A percentile compares a stretch with the other conserved stretches of the same genome.
These are phyloP conservation scores for Pyrenochaeta sp. DNA, from an alignment of 2,329 filamentous ascomycete genomes.

Conservation along the genomic window DNA sequence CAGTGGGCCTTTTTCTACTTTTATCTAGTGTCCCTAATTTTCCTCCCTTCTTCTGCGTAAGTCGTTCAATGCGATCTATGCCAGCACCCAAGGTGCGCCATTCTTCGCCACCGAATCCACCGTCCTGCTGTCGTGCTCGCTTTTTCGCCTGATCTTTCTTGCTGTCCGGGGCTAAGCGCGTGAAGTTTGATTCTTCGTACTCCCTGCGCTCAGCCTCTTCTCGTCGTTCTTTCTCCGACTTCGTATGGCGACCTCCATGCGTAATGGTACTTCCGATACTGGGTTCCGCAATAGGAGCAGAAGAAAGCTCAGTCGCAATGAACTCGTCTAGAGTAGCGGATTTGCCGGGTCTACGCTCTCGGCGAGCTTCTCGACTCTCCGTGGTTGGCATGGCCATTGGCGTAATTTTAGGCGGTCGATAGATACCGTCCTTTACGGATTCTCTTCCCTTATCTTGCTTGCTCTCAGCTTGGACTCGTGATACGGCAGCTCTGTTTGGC, in stretches of 20 bases:
- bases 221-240: slow-evolving; percentile 77
- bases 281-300: slow-evolving; percentile 81
- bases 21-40: slow-evolving; percentile 70
- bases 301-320: slow-evolving; percentile 81
- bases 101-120: slow-evolving; percentile 88
- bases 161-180: slow-evolving; percentile 81
- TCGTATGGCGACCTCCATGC: slow-evolving; percentile 77
- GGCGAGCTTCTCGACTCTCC: slow-evolving; percentile 66
- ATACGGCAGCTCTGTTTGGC: slow-evolving; percentile 63
- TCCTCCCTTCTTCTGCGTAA: slow-evolving; percentile 74
- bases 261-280: slow-evolving; percentile 92
- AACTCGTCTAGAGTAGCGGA: slow-evolving; percentile 93
- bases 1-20: slow-evolving; percentile 79
- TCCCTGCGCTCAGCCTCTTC: slow-evolving; percentile 79
- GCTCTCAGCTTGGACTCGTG: slow-evolving; percentile 33
- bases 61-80: slow-evolving; percentile 81
- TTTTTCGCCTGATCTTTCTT: slow-evolving; percentile 84
- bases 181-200: slow-evolving; percentile 94
- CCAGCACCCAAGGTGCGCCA: slow-evolving; percentile 87
- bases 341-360: slow-evolving; percentile 69
- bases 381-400: slow-evolving; percentile 82
- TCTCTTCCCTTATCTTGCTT: slow-evolving; percentile 33
- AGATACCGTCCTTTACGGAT: slow-evolving; percentile 70
- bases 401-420: slow-evolving; percentile 86
- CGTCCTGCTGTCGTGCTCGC: slow-evolving; percentile 51